Evolutionary conservation across 345 rosid genomes (phyloP).

Genomic region (Geranium rotundifolium): DNA sequence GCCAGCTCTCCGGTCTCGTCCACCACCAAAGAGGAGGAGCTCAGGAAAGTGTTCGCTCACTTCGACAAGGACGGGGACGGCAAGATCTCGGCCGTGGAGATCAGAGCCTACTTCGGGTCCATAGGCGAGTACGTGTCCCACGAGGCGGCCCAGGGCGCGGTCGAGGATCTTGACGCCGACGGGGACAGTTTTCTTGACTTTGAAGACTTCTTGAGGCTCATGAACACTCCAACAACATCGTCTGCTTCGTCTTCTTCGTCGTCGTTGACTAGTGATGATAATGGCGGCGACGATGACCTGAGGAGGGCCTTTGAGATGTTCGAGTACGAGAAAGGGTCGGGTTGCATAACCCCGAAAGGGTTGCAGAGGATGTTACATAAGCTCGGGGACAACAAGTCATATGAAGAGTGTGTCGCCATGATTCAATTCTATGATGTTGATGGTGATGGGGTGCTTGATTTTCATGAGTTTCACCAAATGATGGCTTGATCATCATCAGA

Average conservation of each 20-base stretch:
- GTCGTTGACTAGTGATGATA: not conserved
- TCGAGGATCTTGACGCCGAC: slow-evolving; percentile 48
- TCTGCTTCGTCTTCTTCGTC: not conserved
- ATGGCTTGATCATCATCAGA: slow-evolving; percentile 26
- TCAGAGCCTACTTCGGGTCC: slow-evolving; percentile 53
- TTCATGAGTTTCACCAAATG: slow-evolving; percentile 73
- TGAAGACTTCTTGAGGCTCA: slow-evolving; percentile 49
- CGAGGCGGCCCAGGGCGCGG: slow-evolving; percentile 44
- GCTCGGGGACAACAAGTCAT: slow-evolving; percentile 54
- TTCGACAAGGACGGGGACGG: slow-evolving; percentile 73
- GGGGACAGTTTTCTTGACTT: slow-evolving; percentile 60
- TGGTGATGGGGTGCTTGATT: slow-evolving; percentile 82
- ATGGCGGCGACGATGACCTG: slow-evolving; percentile 38
- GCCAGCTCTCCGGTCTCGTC: slow-evolving; percentile 3
- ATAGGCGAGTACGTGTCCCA: slow-evolving; percentile 61
- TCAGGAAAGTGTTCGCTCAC: slow-evolving; percentile 43
- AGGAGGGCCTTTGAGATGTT: slow-evolving; percentile 79
- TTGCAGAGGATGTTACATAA: slow-evolving; percentile 64
- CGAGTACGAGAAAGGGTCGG: slow-evolving; percentile 65
- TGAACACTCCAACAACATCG: slow-evolving; percentile 17
- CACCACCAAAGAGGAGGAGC: slow-evolving; percentile 23
- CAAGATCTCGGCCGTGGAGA: slow-evolving; percentile 60
- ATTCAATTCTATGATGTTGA: slow-evolving; percentile 62
- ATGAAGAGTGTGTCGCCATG: slow-evolving; percentile 71
- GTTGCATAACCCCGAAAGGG: slow-evolving; percentile 66